A percentile compares a stretch with the other conserved stretches of the same genome.
Evolutionary conservation across 2,329 filamentous ascomycete species (phyloP).

Genomic region (Cercospora zeina): DNA sequence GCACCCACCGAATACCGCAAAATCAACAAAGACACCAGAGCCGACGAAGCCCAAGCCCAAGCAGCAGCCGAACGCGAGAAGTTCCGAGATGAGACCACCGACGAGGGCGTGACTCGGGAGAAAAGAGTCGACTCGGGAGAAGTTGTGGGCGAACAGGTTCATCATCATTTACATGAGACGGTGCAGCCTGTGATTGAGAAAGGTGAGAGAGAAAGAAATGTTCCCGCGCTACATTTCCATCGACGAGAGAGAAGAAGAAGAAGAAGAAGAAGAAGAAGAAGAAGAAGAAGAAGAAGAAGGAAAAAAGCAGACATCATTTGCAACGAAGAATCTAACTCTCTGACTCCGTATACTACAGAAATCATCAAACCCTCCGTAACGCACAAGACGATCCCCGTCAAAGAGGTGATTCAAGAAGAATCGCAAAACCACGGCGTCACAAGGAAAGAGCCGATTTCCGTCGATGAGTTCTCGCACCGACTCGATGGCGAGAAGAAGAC

Average conservation of each 20-base stretch:
- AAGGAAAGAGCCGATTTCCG: slow-evolving; percentile 27
- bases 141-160: slow-evolving; percentile 30
- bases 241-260: background rate
- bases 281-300: no score
- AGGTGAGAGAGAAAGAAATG: slow-evolving; percentile 20
- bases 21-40: slow-evolving; percentile 29
- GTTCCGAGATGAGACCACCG: slow-evolving; percentile 25
- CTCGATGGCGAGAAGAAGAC: slow-evolving; percentile 21
- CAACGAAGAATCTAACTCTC: background rate
- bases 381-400: slow-evolving; percentile 34
- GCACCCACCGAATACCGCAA: slow-evolving; percentile 26
- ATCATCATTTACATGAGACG: slow-evolving; percentile 35
- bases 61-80: slow-evolving; percentile 24
- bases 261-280: no score
- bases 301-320: no score
- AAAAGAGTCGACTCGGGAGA: slow-evolving; percentile 23
- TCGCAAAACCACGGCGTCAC: slow-evolving; percentile 33
- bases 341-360: slow-evolving; percentile 26
- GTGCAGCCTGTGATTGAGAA: slow-evolving; percentile 37
- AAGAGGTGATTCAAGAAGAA: slow-evolving; percentile 32
- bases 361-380: slow-evolving; percentile 30
- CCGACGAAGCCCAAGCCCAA: slow-evolving; percentile 28
- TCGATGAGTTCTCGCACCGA: slow-evolving; percentile 33
- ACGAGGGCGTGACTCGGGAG: slow-evolving; percentile 25
- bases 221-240: background rate